Evolutionary conservation across 2,329 filamentous ascomycete genomes (phyloP), one percentile per base, ranked within the genome.

Genomic region (Colletotrichum sansevieriae): DNA sequence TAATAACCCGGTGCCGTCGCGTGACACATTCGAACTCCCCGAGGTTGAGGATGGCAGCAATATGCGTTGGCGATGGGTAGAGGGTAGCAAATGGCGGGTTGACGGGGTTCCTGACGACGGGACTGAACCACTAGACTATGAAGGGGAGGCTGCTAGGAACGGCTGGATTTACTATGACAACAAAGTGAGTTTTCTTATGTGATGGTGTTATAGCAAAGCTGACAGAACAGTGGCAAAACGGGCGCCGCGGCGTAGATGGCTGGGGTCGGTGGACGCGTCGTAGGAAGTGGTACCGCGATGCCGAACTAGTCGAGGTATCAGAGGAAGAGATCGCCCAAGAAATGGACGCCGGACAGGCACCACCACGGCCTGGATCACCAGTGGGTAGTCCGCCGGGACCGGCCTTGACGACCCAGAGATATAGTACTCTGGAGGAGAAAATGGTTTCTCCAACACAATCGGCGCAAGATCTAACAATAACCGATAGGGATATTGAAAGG

Each of bases 161-260:
- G 96, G 95, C 1, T 99, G 96, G 96, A 93, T 97, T 43, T 99
- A 96, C 79, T 99, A 98, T 77, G 96, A 99, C 76, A 98, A 95
- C 78, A 98, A 97, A 90, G 93, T 94, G 82, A 70, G 83, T 73
- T 51, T 2, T 5, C 3, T 10, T 4, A 39, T 12, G 15, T 29
- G 37, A 8, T 6, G n/a, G 6, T 6, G 9, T 1, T 9, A 11
- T 11, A 29, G 2, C 2, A 3, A 20, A 11, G 10, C 41, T 58
- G 55, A 62, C 25, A 25, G 25, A 33, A 9, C 56, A 97, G 91
- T 99, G 96, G 96, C 91, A 94, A 77, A 92, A 93, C 73, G 95
- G 95, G 18, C 91, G 92, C 15, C 88, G 94, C 68, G 93, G 93
- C 3, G 86, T 88, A 77, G 96, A 99, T 74, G 93, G 95, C 61